Evolutionary conservation across 2,329 filamentous ascomycete genomes (phyloP).

Genomic region (Trichoderma lentiforme): DNA sequence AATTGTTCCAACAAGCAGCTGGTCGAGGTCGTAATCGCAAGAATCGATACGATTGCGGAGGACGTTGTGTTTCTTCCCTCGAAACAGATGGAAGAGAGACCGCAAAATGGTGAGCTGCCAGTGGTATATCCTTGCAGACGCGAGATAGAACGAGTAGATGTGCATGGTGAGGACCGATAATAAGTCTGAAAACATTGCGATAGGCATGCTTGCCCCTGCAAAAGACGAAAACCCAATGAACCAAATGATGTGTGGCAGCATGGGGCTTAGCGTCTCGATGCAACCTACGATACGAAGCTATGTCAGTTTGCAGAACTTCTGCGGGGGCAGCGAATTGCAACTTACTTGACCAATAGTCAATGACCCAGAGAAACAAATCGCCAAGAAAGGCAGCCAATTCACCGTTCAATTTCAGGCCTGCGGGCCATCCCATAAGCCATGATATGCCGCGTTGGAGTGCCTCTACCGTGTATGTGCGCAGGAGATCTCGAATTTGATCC

Average conservation of each 20-base stretch:
- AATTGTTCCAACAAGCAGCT: conserved; percentile 92
- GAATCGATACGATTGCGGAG: conserved; percentile 96
- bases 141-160: conserved; percentile 97
- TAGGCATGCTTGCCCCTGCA: conserved; percentile 93
- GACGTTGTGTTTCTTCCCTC: conserved; percentile 96
- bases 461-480: conserved; percentile 81
- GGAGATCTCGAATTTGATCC: conserved; percentile 68
- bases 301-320: not conserved
- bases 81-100: conserved; percentile 97
- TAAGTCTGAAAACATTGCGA: conserved; percentile 91
- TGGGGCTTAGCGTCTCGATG: conserved; percentile 72
- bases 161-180: conserved; percentile 88
- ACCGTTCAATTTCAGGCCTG: conserved; percentile 89
- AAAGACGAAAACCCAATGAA: conserved; percentile 94
- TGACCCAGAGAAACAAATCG: conserved; percentile 96
- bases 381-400: conserved; percentile 92
- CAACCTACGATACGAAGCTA: conserved; percentile 53
- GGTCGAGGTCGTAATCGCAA: conserved; percentile 97
- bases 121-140: conserved; percentile 93
- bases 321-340: conserved; percentile 17
- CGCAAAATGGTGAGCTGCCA: conserved; percentile 97
- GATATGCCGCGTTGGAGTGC: conserved; percentile 84
- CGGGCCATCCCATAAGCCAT: conserved; percentile 95
- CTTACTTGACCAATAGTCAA: conserved; percentile 92
- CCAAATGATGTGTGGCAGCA: conserved; percentile 82